Conservation (phyloP, 2,329 filamentous ascomycete species). For the Myriosclerotinia duriaeana region DNA sequence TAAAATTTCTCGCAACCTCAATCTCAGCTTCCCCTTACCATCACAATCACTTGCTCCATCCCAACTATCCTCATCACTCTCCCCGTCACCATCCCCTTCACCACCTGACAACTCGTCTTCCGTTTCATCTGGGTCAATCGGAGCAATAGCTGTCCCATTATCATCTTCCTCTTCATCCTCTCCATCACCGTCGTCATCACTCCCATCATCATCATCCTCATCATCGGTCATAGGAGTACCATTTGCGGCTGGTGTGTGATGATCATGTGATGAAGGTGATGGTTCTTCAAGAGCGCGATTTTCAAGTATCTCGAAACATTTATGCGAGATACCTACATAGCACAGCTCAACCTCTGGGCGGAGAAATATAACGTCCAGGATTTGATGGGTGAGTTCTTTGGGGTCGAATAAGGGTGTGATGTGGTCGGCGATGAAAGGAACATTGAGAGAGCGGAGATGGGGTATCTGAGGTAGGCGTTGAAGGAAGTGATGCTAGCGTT, state of each 20-base stretch:
- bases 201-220: conserved; percentile 46
- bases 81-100: conserved; percentile 39
- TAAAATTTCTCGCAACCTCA: conserved; percentile 73
- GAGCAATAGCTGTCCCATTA: conserved; percentile 38
- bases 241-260: conserved; percentile 39
- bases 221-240: conserved; percentile 46
- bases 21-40: conserved; percentile 45
- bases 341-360: conserved; percentile 74
- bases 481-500: conserved; percentile 66
- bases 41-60: conserved; percentile 50
- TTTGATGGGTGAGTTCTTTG: conserved; percentile 70
- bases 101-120: conserved; percentile 44
- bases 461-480: conserved; percentile 70
- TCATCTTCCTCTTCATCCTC: conserved; percentile 46
- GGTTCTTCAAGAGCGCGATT: conserved; percentile 49
- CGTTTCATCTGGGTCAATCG: conserved; percentile 42
- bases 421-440: conserved; percentile 66
- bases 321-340: conserved; percentile 72
- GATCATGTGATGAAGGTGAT: conserved; percentile 33
- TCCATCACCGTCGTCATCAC: conserved; percentile 49
- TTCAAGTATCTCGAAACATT: conserved; percentile 82
- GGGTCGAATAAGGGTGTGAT: conserved; percentile 56
- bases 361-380: conserved; percentile 75
- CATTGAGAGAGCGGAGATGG: conserved; percentile 68
- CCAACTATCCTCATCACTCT: conserved; percentile 51